A percentile compares a stretch with the other conserved stretches of the same genome.
These are phyloP conservation scores for Parastagonospora avenae DNA, from an alignment of 2,329 filamentous ascomycete genomes.

Conservation along the genomic window DNA sequence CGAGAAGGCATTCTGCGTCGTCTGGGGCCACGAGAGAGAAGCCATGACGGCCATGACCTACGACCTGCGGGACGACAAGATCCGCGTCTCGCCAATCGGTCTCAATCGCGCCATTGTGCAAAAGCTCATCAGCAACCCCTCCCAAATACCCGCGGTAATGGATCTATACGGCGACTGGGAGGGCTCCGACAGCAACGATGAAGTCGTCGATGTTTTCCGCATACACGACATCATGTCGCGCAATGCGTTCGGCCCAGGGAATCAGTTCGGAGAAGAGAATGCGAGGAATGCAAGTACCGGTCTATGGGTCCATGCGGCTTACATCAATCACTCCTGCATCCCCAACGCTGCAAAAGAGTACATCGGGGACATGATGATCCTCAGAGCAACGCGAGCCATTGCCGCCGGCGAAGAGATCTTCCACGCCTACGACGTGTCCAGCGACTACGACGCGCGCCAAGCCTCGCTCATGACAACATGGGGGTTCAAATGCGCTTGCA, in stretches of 20 bases:
- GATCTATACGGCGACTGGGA: conserved; percentile 41
- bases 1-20: conserved; percentile 59
- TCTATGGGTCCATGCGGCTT: conserved; percentile 49
- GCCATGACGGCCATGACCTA: conserved; percentile 53
- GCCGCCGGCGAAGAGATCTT: conserved; percentile 29
- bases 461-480: conserved; percentile 39
- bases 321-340: conserved; percentile 54
- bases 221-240: conserved; percentile 51
- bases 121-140: conserved; percentile 55
- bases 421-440: conserved; percentile 32
- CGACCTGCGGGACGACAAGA: conserved; percentile 46
- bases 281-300: conserved; percentile 38
- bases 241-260: conserved; percentile 53
- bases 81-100: conserved; percentile 30
- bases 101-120: conserved; percentile 44
- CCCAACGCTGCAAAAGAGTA: conserved; percentile 49
- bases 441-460: conserved; percentile 44
- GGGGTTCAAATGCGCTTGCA: conserved; percentile 51
- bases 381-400: conserved; percentile 48
- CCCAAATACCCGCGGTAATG: conserved; percentile 40
- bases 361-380: conserved; percentile 46
- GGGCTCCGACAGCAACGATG: conserved; percentile 46
- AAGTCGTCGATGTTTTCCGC: conserved; percentile 57
- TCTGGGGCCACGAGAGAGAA: conserved; percentile 50
- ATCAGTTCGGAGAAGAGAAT: conserved; percentile 29